Evolutionary conservation across 345 rosid genomes (phyloP).

Genomic region (Salix purpurea): DNA sequence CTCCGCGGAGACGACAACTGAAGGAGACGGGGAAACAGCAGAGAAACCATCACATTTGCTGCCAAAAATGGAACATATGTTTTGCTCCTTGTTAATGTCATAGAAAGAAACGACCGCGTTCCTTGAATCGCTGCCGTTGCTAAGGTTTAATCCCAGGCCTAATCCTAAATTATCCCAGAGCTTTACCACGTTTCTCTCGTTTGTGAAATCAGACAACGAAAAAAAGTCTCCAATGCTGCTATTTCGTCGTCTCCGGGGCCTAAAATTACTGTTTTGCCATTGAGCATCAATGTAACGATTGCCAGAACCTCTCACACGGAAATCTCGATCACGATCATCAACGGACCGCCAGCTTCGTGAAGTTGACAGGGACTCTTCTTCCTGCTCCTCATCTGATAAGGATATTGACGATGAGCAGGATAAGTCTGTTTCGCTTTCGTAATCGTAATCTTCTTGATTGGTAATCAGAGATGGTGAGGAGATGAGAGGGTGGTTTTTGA

Average conservation of each 20-base stretch:
- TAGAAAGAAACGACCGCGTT: background rate
- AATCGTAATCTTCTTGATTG: constrained; percentile 5
- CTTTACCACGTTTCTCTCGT: constrained; percentile 54
- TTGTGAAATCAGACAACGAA: constrained; percentile 35
- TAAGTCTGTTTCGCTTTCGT: constrained; percentile 38
- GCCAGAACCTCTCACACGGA: constrained; percentile 43
- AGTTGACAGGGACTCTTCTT: background rate
- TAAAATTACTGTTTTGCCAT: constrained; percentile 16
- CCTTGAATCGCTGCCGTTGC: constrained; percentile 1
- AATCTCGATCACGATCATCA: constrained; percentile 25
- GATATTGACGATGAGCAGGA: constrained; percentile 25
- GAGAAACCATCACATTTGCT: constrained; percentile 12
- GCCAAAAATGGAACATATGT: constrained; percentile 16
- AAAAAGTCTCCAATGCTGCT: constrained; percentile 46
- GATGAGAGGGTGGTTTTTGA: constrained; percentile 14
- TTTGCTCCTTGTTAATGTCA: constrained; percentile 8
- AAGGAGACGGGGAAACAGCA: constrained; percentile 29
- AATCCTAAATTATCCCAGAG: constrained; percentile 51
- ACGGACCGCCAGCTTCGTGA: constrained; percentile 20
- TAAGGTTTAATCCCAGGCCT: constrained; percentile 32
- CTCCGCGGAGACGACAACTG: constrained; percentile 39
- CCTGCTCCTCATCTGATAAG: constrained; percentile 6
- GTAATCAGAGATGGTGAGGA: background rate
- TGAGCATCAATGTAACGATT: constrained; percentile 13
- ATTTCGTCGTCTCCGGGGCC: constrained; percentile 34